Base-by-base conservation (phyloP, 768 basidiomycete genomes). In the Suillus americanus region DNA sequence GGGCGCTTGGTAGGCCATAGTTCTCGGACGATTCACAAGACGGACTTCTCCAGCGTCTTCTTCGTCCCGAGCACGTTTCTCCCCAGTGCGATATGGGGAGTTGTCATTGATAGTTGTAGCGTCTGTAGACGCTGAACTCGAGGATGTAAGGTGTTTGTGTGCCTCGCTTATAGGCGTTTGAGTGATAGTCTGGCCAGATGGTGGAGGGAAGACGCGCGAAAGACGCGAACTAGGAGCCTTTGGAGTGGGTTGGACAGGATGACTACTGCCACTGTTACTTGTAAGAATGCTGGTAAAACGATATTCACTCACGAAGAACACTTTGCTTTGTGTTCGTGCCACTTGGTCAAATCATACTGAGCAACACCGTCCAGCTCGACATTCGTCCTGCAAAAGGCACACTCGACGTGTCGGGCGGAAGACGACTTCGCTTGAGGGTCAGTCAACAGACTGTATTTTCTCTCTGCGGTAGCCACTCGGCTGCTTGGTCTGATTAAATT, bases 381-480 rank as follows among this genome's bases (percentile, higher is more conserved):
- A 48, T 69, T 75, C n/a, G 62, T 66, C 40, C 79, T 78, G 73
- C 90, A 92, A 10, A 76, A 70, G 18, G 73, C 73, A 73, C 90
- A 92, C 23, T 80, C 78, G 25, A 90, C 83, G 63, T 73, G 74
- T 41, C 72, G 72, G 0, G 79, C 62, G 8, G 82, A 77, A 70
- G 84, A 87, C 0, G 72, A 69, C 73, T 82, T 84, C 50, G 81
- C 89, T 68, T 87, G 86, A 30, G 83, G 69, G 72, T 91, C 90
- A 66, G 89, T 91, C 38, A 89, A 79, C 64, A 91, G 74, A 61
- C 77, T 75, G 41, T 90, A 74, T 74, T 85, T 88, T 64, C 89
- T 81, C 67, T 89, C 86, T 18, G 86, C 83, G 20, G 84, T 82
- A 9, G 87, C 84, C 43, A 89, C 84, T 37, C 86, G 82, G 63